Conservation (phyloP, 208 protist species). For the Trypanosoma platydactyli region DNA sequence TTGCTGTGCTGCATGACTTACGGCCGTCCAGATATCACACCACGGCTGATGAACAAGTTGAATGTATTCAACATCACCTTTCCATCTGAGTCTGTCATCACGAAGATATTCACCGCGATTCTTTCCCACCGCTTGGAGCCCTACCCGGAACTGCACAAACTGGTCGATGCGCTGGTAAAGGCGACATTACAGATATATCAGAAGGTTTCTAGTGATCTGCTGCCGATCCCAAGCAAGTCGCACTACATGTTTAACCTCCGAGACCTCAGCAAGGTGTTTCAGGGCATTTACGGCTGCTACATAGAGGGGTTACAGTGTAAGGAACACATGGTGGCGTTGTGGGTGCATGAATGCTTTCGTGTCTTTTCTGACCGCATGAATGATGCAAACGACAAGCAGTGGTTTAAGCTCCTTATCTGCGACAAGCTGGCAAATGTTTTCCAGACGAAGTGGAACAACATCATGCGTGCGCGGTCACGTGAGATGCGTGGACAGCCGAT, state of each 20-base stretch:
- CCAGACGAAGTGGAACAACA: constrained; percentile 89
- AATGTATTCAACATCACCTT: constrained; percentile 97
- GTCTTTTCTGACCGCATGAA: constrained; percentile 98
- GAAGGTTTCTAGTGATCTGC: constrained; percentile 84
- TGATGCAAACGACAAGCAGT: constrained; percentile 88
- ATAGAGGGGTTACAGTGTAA: constrained; percentile 90
- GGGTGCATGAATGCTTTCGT: constrained; percentile 97
- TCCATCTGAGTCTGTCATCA: constrained; percentile 89
- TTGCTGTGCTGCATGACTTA: constrained; percentile 97
- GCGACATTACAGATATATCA: constrained; percentile 96
- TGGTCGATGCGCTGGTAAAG: constrained; percentile 91
- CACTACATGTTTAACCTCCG: constrained; percentile 99
- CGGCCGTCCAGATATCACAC: constrained; percentile 93
- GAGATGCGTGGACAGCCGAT: constrained; percentile 39
- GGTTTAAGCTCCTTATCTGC: constrained; percentile 92
- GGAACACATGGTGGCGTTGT: constrained; percentile 95
- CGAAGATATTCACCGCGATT: constrained; percentile 96
- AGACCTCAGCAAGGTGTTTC: constrained; percentile 98
- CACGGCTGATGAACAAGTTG: constrained; percentile 94
- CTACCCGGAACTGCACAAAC: constrained; percentile 92
- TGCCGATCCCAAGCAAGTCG: constrained; percentile 97
- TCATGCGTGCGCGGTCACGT: constrained; percentile 84
- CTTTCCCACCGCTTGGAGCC: constrained; percentile 90
- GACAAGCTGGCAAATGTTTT: constrained; percentile 93
- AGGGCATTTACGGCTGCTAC: constrained; percentile 94